Percentiles rank a stretch among this genome's conserved stretches.
These are phyloP conservation scores for Fraxinus baroniana DNA, from an alignment of 305 asterid species.

Conservation along the genomic window DNA sequence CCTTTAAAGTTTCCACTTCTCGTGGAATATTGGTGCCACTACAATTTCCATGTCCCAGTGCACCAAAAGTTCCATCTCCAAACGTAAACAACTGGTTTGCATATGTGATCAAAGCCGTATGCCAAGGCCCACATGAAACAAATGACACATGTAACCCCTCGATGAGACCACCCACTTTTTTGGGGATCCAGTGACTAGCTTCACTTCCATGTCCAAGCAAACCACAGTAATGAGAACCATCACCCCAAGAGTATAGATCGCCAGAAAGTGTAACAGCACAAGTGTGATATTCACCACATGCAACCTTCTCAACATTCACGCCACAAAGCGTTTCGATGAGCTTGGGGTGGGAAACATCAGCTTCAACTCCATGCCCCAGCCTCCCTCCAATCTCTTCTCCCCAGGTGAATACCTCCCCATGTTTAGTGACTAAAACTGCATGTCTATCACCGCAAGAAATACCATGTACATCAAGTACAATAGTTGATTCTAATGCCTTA, in stretches of 20 bases:
- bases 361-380: slow-evolving; percentile 80
- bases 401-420: slow-evolving; percentile 90
- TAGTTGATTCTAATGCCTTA: slow-evolving; percentile 66
- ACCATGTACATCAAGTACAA: slow-evolving; percentile 68
- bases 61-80: slow-evolving; percentile 94
- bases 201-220: slow-evolving; percentile 76
- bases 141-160: slow-evolving; percentile 68
- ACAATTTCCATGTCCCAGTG: slow-evolving; percentile 74
- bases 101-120: slow-evolving; percentile 68
- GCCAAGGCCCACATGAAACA: slow-evolving; percentile 95
- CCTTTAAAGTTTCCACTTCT: slow-evolving; percentile 67
- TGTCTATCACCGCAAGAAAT: slow-evolving; percentile 69
- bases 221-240: slow-evolving; percentile 51
- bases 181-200: slow-evolving; percentile 82
- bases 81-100: slow-evolving; percentile 64
- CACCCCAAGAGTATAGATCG: slow-evolving; percentile 89
- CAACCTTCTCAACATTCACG: slow-evolving; percentile 56
- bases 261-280: slow-evolving; percentile 82
- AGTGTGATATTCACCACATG: slow-evolving; percentile 77
- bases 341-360: slow-evolving; percentile 64
- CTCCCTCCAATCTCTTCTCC: slow-evolving; percentile 84
- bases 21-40: slow-evolving; percentile 42
- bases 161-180: slow-evolving; percentile 53
- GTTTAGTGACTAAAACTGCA: slow-evolving; percentile 72
- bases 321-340: slow-evolving; percentile 58